These are phyloP conservation scores for Macadamia integrifolia DNA, from an alignment of 164 flowering plant species.

Conservation along the genomic window DNA sequence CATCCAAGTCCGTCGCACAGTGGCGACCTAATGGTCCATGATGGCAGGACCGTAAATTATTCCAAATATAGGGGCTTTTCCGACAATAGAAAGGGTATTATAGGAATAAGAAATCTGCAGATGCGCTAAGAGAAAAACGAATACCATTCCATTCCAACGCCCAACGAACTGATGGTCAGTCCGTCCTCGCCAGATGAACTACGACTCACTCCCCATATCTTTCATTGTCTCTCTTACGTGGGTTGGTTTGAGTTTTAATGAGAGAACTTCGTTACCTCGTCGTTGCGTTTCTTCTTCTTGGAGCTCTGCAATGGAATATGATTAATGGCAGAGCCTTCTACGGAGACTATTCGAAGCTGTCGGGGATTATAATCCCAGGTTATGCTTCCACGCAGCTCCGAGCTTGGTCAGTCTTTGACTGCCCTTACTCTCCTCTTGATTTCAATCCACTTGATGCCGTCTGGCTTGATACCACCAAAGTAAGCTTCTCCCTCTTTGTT, in stretches of 20 bases:
- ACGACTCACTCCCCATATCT: not conserved
- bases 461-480: slow-evolving; percentile 96
- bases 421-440: slow-evolving; percentile 98
- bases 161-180: not conserved
- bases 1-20: too few species aligned
- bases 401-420: slow-evolving; percentile 95
- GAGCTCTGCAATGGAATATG: slow-evolving; percentile 4
- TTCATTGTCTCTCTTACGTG: slow-evolving; percentile 6
- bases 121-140: not conserved
- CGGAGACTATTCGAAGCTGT: slow-evolving; percentile 65
- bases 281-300: slow-evolving; percentile 17
- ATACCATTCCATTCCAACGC: not conserved
- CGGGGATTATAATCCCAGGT: slow-evolving; percentile 93
- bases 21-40: too few species aligned
- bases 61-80: too few species aligned
- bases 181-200: not conserved
- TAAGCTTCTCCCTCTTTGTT: slow-evolving; percentile 14
- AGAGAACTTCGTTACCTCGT: slow-evolving; percentile 11
- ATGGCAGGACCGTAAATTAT: too few species aligned
- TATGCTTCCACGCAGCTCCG: slow-evolving; percentile 95
- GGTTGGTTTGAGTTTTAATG: slow-evolving; percentile 7
- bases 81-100: not conserved
- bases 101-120: not conserved
- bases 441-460: slow-evolving; percentile 97
- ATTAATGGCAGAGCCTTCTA: slow-evolving; percentile 25